A percentile compares a stretch with the other conserved stretches of the same genome.
These are phyloP conservation scores for Phytophthora pinifolia DNA, from an alignment of 352 stramenopile genomes.

Conservation along the genomic window DNA sequence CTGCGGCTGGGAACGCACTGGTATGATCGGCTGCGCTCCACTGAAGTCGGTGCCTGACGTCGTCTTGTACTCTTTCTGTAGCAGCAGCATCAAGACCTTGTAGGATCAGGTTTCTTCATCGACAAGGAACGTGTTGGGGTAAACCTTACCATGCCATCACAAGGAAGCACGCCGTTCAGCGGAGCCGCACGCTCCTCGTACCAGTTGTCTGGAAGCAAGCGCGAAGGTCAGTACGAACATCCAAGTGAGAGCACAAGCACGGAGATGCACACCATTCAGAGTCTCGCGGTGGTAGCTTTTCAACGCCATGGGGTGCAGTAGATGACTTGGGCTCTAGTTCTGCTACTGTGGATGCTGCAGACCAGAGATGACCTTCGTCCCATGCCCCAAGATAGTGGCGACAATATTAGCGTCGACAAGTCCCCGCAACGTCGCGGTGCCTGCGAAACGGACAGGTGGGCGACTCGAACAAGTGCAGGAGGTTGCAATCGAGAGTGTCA, in stretches of 20 bases:
- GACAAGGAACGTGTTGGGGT: neutral
- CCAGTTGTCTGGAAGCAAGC: slow-evolving; percentile 68
- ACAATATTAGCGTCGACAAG: slow-evolving; percentile 22
- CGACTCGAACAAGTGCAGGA: neutral
- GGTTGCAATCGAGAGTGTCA: neutral
- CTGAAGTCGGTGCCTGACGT: slow-evolving; percentile 53
- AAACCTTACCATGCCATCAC: slow-evolving; percentile 50
- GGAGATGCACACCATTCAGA: slow-evolving; percentile 48
- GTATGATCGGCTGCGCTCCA: slow-evolving; percentile 30
- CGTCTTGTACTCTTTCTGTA: slow-evolving; percentile 68
- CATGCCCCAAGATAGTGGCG: slow-evolving; percentile 26
- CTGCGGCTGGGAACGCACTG: slow-evolving; percentile 24
- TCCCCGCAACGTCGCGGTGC: neutral
- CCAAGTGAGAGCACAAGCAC: neutral
- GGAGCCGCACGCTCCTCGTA: slow-evolving; percentile 69
- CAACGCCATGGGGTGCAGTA: slow-evolving; percentile 49
- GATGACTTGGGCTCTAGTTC: neutral
- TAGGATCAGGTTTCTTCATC: neutral
- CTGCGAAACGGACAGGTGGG: slow-evolving; percentile 26
- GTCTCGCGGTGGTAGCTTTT: slow-evolving; percentile 84
- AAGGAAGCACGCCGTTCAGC: slow-evolving; percentile 67
- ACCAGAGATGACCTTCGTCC: no score
- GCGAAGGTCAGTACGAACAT: neutral
- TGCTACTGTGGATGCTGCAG: neutral
- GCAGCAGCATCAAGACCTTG: neutral